These are phyloP conservation scores for Ogataea paraovalis DNA, from an alignment of 805 yeast genomes.

Conservation along the genomic window DNA sequence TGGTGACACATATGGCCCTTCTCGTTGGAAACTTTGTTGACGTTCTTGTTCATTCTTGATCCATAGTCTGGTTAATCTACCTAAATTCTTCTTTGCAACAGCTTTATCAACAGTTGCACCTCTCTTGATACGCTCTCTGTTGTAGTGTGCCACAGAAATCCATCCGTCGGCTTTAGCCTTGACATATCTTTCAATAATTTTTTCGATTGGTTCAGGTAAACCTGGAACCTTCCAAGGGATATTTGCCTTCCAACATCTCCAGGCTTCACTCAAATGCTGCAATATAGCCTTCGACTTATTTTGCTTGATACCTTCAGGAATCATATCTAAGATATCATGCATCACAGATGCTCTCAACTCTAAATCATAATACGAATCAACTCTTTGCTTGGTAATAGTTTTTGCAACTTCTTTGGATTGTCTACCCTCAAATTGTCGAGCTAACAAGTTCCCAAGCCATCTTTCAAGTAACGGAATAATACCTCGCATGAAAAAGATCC, in stretches of 20 bases:
- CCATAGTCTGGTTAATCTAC: conserved; percentile 90
- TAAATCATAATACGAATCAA: conserved; percentile 90
- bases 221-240: conserved; percentile 98
- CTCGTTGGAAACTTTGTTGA: conserved; percentile 71
- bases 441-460: conserved; percentile 88
- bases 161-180: conserved; percentile 97
- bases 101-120: conserved; percentile 96
- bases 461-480: conserved; percentile 86
- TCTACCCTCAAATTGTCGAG: conserved; percentile 96
- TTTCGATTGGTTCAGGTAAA: conserved; percentile 83
- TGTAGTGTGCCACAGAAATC: conserved; percentile 89
- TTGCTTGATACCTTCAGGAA: conserved; percentile 90
- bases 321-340: conserved; percentile 95
- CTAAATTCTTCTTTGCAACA: conserved; percentile 88
- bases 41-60: conserved; percentile 87
- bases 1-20: conserved; percentile 84
- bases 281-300: conserved; percentile 80
- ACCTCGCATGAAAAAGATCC: conserved; percentile 92
- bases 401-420: conserved; percentile 87
- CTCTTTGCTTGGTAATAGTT: conserved; percentile 91
- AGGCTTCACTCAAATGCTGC: conserved; percentile 95
- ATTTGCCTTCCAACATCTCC: conserved; percentile 99
- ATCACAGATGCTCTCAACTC: conserved; percentile 91
- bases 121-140: conserved; percentile 79
- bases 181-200: conserved; percentile 82